Percentiles rank a stretch among this genome's conserved stretches.
Evolutionary conservation across 495 filamentous ascomycete genomes (phyloP).

Genomic region (Penicillium canescens): DNA sequence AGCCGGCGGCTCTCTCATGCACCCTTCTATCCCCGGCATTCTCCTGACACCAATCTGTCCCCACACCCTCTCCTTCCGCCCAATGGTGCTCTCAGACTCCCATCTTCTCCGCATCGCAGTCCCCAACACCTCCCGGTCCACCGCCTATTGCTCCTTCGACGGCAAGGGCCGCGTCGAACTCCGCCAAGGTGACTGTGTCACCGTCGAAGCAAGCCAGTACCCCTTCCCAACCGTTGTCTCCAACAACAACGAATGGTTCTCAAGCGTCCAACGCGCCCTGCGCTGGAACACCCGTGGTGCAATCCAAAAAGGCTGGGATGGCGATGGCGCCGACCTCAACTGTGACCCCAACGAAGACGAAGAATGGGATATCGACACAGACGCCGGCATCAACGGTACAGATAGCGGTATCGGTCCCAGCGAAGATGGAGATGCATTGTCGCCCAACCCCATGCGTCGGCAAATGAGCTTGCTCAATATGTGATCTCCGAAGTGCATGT

Average conservation of each 20-base stretch:
- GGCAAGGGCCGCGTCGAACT: constrained; percentile 94
- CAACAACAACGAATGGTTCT: constrained; percentile 83
- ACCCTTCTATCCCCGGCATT: constrained; percentile 96
- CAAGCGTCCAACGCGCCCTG: constrained; percentile 84
- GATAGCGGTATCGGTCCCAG: constrained; percentile 53
- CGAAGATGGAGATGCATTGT: constrained; percentile 63
- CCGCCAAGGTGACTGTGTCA: constrained; percentile 87
- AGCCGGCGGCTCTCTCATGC: constrained; percentile 91
- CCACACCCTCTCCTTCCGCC: constrained; percentile 93
- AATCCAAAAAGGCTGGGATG: constrained; percentile 78
- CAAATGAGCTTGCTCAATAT: constrained; percentile 64
- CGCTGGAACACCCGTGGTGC: constrained; percentile 91
- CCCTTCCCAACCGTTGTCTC: constrained; percentile 93
- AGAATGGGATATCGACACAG: constrained; percentile 79
- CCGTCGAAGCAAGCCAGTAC: constrained; percentile 89
- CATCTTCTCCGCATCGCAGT: constrained; percentile 86
- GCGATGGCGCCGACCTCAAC: constrained; percentile 31
- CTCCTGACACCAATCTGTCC: constrained; percentile 97
- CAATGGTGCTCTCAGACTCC: constrained; percentile 97
- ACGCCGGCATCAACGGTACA: constrained; percentile 55
- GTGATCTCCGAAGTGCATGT: constrained; percentile 19
- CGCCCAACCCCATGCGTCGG: constrained; percentile 62
- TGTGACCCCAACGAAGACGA: constrained; percentile 45
- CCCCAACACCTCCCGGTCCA: constrained; percentile 79
- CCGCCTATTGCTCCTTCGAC: constrained; percentile 94